A percentile compares a stretch with the other conserved stretches of the same genome.
Evolutionary conservation across 2,329 filamentous ascomycete genomes (phyloP).

Genomic region (Neoarthrinium moseri): DNA sequence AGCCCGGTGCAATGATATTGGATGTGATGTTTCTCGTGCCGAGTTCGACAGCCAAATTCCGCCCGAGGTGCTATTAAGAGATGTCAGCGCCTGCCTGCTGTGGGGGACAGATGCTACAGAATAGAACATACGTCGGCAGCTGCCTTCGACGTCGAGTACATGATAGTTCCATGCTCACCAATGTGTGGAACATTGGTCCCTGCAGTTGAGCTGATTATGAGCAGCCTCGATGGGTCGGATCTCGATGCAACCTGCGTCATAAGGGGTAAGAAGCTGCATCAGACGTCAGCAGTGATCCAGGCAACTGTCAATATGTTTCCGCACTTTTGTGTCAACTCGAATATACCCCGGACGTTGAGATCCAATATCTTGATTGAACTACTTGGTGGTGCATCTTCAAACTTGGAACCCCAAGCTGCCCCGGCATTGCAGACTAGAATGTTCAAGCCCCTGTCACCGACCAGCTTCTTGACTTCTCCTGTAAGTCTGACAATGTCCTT

Average conservation of each 20-base stretch:
- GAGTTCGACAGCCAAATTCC: constrained; percentile 47
- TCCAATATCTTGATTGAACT: constrained; percentile 68
- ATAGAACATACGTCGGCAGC: constrained; percentile 43
- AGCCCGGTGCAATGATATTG: constrained; percentile 67
- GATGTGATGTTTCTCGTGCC: constrained; percentile 63
- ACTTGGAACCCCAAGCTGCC: constrained; percentile 67
- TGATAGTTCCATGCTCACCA: constrained; percentile 61
- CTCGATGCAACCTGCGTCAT: constrained; percentile 45
- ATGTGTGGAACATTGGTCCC: constrained; percentile 61
- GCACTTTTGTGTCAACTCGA: constrained; percentile 63
- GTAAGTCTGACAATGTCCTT: constrained; percentile 62
- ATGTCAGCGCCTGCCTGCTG: background rate
- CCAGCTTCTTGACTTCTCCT: constrained; percentile 52
- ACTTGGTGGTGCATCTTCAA: constrained; percentile 61
- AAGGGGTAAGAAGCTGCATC: constrained; percentile 26
- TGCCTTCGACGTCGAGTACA: constrained; percentile 68
- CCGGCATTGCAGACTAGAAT: constrained; percentile 72
- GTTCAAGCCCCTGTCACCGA: constrained; percentile 56
- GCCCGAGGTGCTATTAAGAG: constrained; percentile 50
- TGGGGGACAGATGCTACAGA: background rate
- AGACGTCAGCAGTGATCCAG: constrained; percentile 4
- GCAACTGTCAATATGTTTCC: constrained; percentile 7
- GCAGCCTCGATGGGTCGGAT: constrained; percentile 58
- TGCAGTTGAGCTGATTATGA: constrained; percentile 66
- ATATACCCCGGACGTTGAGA: constrained; percentile 69